Evolutionary conservation across 2,329 filamentous ascomycete species (phyloP).

Genomic region (Coniochaeta sp.): DNA sequence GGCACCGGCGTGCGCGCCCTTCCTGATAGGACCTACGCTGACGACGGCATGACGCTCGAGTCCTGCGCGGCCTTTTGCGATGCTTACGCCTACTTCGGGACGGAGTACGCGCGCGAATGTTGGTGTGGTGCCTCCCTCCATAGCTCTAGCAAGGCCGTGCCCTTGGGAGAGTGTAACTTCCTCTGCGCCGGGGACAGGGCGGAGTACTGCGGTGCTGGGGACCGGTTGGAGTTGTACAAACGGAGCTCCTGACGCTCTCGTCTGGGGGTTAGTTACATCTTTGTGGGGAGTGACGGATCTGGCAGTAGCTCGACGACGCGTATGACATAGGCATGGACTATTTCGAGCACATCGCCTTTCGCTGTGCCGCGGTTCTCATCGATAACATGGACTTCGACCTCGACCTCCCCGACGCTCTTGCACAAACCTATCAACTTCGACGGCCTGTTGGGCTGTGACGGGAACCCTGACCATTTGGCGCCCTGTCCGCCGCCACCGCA

Average conservation of each 20-base stretch:
- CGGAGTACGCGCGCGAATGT: slow-evolving; percentile 31
- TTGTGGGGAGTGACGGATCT: too few relatives aligned
- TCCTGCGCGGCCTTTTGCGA: slow-evolving; percentile 26
- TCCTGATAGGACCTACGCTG: slow-evolving; percentile 18
- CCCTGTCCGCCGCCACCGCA: slow-evolving; percentile 27
- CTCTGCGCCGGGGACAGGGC: slow-evolving; percentile 25
- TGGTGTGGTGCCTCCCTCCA: slow-evolving; percentile 31
- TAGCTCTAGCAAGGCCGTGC: slow-evolving; percentile 22
- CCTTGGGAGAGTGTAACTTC: slow-evolving; percentile 27
- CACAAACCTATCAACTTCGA: slow-evolving; percentile 36
- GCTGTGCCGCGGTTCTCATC: too few relatives aligned
- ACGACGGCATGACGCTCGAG: slow-evolving; percentile 30
- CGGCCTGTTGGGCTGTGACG: slow-evolving; percentile 37
- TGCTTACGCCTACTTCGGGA: slow-evolving; percentile 27
- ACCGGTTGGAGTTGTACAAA: slow-evolving; percentile 24
- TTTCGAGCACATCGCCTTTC: too few relatives aligned
- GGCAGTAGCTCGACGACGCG: too few relatives aligned
- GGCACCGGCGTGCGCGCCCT: slow-evolving; percentile 27
- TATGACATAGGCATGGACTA: too few relatives aligned
- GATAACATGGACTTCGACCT: slow-evolving; percentile 6
- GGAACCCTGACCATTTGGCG: slow-evolving; percentile 33
- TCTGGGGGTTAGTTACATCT: too few relatives aligned
- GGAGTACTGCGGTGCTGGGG: slow-evolving; percentile 29
- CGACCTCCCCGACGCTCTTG: slow-evolving; percentile 14
- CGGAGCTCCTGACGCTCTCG: too few relatives aligned